phyloP scores from a whole-genome alignment of 257 asterid genomes.

The Cinchona pubescens region DNA sequence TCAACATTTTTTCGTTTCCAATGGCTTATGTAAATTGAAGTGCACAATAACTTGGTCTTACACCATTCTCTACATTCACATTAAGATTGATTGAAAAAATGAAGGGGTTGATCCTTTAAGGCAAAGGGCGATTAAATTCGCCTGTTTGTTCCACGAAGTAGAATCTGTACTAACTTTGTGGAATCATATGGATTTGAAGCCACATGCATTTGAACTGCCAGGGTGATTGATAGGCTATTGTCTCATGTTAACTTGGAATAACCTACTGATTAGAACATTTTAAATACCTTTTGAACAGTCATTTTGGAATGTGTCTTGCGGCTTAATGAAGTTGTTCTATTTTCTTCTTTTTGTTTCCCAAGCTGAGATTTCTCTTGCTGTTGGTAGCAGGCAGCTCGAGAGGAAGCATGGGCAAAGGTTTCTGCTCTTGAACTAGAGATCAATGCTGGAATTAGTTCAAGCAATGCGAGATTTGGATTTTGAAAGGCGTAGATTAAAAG shows the following conservation, averaged over 20 bases:
- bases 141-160: not conserved
- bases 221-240: not conserved
- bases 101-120: not conserved
- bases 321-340: not conserved
- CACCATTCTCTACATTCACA: not conserved
- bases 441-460: too few species aligned
- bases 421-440: constrained; percentile 98
- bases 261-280: not conserved
- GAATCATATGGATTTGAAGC: not conserved
- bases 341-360: constrained; percentile 2
- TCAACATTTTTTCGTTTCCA: not conserved
- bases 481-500: constrained; percentile 88
- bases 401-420: constrained; percentile 99
- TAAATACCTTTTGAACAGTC: not conserved
- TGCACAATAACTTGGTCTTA: not conserved
- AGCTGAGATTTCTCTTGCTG: constrained; percentile 46
- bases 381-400: constrained; percentile 99
- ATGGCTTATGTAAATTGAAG: not conserved
- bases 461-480: constrained; percentile 91
- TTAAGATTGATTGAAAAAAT: constrained; percentile 4
- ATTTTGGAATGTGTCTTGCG: not conserved
- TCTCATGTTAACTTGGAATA: not conserved
- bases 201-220: constrained; percentile 2
- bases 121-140: not conserved
- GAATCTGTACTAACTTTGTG: not conserved